A percentile compares a stretch with the other conserved stretches of the same genome.
Conservation (phyloP, 306 rosid genomes). For the Corylus heterophylla region DNA sequence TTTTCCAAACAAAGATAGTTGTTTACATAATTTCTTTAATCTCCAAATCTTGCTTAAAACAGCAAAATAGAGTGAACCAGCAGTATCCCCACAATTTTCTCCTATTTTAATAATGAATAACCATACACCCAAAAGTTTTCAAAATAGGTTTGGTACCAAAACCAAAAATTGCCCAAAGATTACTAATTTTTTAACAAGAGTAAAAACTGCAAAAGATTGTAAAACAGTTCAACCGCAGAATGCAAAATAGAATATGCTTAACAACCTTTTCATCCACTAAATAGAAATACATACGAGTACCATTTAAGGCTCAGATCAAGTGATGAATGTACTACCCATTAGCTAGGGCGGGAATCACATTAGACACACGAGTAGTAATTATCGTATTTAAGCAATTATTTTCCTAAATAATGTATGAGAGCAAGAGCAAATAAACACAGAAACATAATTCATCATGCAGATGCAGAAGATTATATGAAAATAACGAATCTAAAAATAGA, state of each 20-base stretch:
- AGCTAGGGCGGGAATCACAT: not conserved
- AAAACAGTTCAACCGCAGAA: not conserved
- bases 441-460: not conserved
- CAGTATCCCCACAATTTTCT: not conserved
- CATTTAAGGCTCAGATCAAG: not conserved
- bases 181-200: not conserved
- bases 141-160: not conserved
- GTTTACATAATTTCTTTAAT: not conserved
- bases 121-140: not conserved
- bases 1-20: not conserved
- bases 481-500: constrained; percentile 3
- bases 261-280: not conserved
- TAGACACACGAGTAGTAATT: not conserved
- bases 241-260: not conserved
- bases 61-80: not conserved
- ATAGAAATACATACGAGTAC: not conserved
- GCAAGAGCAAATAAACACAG: not conserved
- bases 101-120: not conserved
- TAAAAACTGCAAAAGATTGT: not conserved
- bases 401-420: not conserved
- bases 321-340: not conserved
- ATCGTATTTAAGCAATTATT: not conserved
- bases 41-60: not conserved
- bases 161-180: not conserved
- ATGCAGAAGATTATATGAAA: not conserved